Evolutionary conservation across 305 asterid genomes (phyloP).

Genomic region (Solanum chacoense): DNA sequence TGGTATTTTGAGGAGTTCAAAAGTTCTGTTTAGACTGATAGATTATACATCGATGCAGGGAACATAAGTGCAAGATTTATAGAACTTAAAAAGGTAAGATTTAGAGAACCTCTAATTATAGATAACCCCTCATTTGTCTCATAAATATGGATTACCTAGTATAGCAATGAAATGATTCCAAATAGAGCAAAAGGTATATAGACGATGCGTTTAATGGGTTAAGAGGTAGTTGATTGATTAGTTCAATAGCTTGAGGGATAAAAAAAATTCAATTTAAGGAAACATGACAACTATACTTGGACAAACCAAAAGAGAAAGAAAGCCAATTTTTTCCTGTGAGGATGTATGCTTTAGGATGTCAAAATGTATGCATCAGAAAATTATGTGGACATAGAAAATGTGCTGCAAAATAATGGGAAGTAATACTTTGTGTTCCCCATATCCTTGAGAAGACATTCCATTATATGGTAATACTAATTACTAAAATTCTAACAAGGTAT

Average conservation of each 20-base stretch:
- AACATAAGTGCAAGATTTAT: not conserved
- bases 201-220: not conserved
- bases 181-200: not conserved
- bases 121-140: not conserved
- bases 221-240: not conserved
- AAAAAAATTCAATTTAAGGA: not conserved
- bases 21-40: not conserved
- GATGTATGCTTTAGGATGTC: not conserved
- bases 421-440: not conserved
- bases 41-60: not conserved
- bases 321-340: not conserved
- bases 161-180: not conserved
- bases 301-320: not conserved
- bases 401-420: not conserved
- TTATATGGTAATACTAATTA: not conserved
- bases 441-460: not conserved
- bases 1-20: not conserved
- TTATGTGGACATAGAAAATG: not conserved
- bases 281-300: not conserved
- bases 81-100: not conserved
- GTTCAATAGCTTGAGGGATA: not conserved
- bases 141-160: not conserved
- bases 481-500: not conserved
- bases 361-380: not conserved
- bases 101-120: not conserved